A percentile compares a stretch with the other conserved stretches of the same genome.
phyloP scores from a whole-genome alignment of 2,329 filamentous ascomycete species.

The Clonostachys byssicola region DNA sequence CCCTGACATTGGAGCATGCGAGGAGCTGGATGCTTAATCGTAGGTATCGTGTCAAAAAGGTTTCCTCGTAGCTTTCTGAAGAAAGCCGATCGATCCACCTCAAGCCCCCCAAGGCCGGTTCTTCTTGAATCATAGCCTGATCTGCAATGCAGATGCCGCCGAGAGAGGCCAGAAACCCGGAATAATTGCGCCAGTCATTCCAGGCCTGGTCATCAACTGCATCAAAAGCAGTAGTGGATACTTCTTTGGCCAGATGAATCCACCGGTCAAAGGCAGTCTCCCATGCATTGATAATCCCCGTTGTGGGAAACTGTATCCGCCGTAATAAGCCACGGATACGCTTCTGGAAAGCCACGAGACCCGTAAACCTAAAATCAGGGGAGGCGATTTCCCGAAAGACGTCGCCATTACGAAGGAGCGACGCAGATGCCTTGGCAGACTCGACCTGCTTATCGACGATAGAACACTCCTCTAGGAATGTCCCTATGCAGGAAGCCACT shows the following conservation, averaged over 20 bases:
- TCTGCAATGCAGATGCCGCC: conserved; percentile 63
- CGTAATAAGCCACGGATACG: conserved; percentile 55
- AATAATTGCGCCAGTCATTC: conserved; percentile 65
- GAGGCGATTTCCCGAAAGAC: conserved; percentile 60
- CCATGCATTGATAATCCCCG: conserved; percentile 66
- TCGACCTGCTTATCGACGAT: conserved; percentile 48
- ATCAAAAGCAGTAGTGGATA: conserved; percentile 48
- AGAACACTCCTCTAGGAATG: conserved; percentile 58
- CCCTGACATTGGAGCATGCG: conserved; percentile 58
- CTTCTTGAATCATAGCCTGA: conserved; percentile 51
- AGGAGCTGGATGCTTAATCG: conserved; percentile 61
- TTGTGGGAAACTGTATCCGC: conserved; percentile 56
- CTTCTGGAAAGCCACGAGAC: conserved; percentile 67
- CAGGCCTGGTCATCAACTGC: conserved; percentile 50
- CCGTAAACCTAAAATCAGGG: conserved; percentile 61
- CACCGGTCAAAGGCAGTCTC: conserved; percentile 62
- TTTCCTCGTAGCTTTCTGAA: conserved; percentile 56
- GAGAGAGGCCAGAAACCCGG: conserved; percentile 63
- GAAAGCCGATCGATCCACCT: conserved; percentile 62
- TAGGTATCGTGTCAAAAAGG: conserved; percentile 56
- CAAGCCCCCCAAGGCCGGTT: conserved; percentile 50
- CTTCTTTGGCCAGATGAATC: conserved; percentile 59
- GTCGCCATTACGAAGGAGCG: conserved; percentile 55
- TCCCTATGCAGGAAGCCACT: conserved; percentile 56
- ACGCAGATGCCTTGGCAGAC: conserved; percentile 42